A percentile compares a stretch with the other conserved stretches of the same genome.
Conservation (phyloP, 2,329 filamentous ascomycete genomes). For the Colletotrichum acutatum region DNA sequence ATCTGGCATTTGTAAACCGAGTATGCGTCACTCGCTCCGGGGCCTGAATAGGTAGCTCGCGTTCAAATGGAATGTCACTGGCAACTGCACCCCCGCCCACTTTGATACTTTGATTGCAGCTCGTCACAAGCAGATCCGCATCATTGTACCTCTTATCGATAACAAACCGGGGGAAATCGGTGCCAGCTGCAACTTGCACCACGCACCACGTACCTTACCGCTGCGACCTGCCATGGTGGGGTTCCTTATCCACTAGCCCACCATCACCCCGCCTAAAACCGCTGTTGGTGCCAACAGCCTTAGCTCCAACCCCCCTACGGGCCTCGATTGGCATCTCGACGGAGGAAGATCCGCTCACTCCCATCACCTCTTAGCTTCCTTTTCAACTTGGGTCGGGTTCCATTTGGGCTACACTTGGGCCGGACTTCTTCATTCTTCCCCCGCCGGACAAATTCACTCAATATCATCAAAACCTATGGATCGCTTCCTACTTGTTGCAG, state of each 20-base stretch:
- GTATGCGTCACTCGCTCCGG: conserved; percentile 1
- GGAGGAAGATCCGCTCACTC: conserved; percentile 23
- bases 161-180: conserved; percentile 23
- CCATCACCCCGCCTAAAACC: conserved; percentile 21
- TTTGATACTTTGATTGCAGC: conserved; percentile 13
- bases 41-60: conserved; percentile 3
- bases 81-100: conserved; percentile 20
- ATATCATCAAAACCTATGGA: not conserved
- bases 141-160: conserved; percentile 33
- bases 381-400: not conserved
- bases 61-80: conserved; percentile 32
- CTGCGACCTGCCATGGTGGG: conserved; percentile 4
- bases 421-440: not conserved
- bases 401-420: not conserved
- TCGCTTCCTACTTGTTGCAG: not conserved
- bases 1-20: not conserved
- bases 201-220: not conserved
- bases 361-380: conserved; percentile 23
- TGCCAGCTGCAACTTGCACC: conserved; percentile 5
- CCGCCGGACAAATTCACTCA: no score
- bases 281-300: conserved; percentile 14
- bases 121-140: not conserved
- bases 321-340: conserved; percentile 13
- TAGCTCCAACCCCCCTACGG: not conserved
- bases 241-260: conserved; percentile 1